Evolutionary conservation across 148 eudicot genomes (phyloP).

Genomic region (Silene conica): DNA sequence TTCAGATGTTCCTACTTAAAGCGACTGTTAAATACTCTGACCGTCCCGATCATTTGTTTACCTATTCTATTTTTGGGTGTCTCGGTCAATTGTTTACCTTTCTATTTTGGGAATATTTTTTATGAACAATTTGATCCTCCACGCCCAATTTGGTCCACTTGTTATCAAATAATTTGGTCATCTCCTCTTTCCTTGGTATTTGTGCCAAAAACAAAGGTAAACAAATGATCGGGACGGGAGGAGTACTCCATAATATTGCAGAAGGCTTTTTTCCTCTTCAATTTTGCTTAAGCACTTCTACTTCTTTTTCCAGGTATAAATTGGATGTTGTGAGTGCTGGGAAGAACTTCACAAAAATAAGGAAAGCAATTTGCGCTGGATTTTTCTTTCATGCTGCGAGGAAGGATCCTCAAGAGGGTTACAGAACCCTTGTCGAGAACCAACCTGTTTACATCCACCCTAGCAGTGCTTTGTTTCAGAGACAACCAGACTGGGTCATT

Average conservation of each 20-base stretch:
- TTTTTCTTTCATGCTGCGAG: slow-evolving; percentile 90
- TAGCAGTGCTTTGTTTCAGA: slow-evolving; percentile 91
- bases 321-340: slow-evolving; percentile 85
- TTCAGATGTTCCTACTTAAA: too few species aligned
- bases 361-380: slow-evolving; percentile 80
- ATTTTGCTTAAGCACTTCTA: slow-evolving; percentile 6
- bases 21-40: too few species aligned
- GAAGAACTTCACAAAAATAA: slow-evolving; percentile 65
- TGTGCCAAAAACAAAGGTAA: too few species aligned
- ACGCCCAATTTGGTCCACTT: too few species aligned
- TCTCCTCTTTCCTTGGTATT: too few species aligned
- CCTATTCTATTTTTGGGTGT: too few species aligned
- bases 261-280: neutral
- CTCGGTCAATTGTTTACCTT: too few species aligned
- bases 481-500: slow-evolving; percentile 96
- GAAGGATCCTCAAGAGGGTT: slow-evolving; percentile 95
- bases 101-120: too few species aligned
- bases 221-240: too few species aligned
- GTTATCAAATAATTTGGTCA: too few species aligned
- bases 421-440: slow-evolving; percentile 87
- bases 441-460: slow-evolving; percentile 95
- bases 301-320: slow-evolving; percentile 56
- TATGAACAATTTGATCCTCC: too few species aligned
- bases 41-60: too few species aligned
- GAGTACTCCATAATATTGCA: neutral